phyloP scores from a whole-genome alignment of 331 rosid species.

The Acacia concinna region DNA sequence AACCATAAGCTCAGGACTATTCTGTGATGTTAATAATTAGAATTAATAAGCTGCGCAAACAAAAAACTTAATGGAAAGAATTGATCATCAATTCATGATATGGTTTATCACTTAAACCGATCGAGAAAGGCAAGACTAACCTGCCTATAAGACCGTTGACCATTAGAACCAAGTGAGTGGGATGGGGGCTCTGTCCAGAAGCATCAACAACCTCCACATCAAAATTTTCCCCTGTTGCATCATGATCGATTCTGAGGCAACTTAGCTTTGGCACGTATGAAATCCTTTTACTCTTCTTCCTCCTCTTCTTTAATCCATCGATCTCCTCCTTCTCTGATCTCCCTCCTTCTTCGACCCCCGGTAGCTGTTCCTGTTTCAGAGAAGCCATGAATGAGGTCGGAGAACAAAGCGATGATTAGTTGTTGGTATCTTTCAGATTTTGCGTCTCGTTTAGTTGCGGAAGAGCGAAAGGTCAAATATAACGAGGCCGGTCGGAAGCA shows the following conservation, averaged over 20 bases:
- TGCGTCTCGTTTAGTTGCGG: neutral
- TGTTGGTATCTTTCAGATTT: neutral
- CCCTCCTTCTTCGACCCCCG: constrained; percentile 14
- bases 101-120: neutral
- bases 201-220: constrained; percentile 59
- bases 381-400: constrained; percentile 2
- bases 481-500: neutral
- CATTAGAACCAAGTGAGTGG: constrained; percentile 73
- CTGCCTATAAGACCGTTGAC: constrained; percentile 86
- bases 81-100: neutral
- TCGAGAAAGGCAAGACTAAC: neutral
- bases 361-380: neutral
- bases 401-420: neutral
- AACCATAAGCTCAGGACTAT: neutral
- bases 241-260: constrained; percentile 2
- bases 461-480: neutral
- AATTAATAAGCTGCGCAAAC: neutral
- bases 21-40: neutral
- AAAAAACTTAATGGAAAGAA: neutral
- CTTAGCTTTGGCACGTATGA: constrained; percentile 37
- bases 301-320: constrained; percentile 19
- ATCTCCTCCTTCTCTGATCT: constrained; percentile 18
- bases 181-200: constrained; percentile 41
- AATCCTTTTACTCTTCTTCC: constrained; percentile 21
- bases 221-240: constrained; percentile 35